Conservation (phyloP, 2,329 filamentous ascomycete genomes). For the Neofusicoccum laricinum region DNA sequence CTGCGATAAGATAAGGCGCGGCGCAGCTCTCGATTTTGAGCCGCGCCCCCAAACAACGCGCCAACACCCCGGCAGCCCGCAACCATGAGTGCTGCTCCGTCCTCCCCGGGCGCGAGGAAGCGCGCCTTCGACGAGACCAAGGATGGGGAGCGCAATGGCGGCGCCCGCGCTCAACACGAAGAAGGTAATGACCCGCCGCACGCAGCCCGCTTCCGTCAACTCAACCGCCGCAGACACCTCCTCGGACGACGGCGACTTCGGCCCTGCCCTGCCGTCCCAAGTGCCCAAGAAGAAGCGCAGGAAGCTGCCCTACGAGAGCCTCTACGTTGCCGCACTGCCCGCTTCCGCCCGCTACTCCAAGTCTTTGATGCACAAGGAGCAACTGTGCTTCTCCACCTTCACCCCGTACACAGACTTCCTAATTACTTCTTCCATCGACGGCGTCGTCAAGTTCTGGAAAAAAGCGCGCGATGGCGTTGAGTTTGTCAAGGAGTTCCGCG, state of each 20-base stretch:
- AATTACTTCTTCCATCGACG: conserved; percentile 89
- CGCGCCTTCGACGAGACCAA: conserved; percentile 6
- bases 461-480: conserved; percentile 87
- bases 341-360: conserved; percentile 81
- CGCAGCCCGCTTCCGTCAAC: not conserved
- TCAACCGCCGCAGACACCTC: conserved; percentile 53
- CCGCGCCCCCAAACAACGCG: not conserved
- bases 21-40: not conserved
- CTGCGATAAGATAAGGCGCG: not conserved
- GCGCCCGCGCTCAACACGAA: not conserved
- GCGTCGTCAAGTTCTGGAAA: conserved; percentile 99
- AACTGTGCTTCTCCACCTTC: conserved; percentile 81
- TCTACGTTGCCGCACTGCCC: conserved; percentile 88
- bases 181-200: not conserved
- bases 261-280: conserved; percentile 80
- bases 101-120: conserved; percentile 4
- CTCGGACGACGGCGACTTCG: conserved; percentile 83
- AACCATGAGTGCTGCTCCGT: conserved; percentile 1
- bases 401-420: conserved; percentile 92
- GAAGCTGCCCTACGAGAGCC: conserved; percentile 88
- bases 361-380: conserved; percentile 98
- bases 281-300: conserved; percentile 84
- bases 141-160: conserved; percentile 1
- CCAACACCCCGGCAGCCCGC: not conserved
- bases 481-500: conserved; percentile 97